Conservation (phyloP, 257 asterid genomes). For the Phtheirospermum japonicum region DNA sequence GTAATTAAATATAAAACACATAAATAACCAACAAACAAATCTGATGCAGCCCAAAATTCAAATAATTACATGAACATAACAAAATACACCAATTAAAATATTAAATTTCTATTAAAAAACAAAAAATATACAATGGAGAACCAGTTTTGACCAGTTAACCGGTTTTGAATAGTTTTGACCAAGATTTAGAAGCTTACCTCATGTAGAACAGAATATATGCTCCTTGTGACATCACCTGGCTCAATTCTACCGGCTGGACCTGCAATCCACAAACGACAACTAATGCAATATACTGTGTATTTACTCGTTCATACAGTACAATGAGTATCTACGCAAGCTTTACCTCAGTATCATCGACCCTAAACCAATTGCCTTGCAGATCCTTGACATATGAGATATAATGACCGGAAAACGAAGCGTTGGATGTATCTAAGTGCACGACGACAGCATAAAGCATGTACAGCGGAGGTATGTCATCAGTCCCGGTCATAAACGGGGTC, state of each 20-base stretch:
- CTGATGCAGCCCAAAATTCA: no score
- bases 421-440: conserved; percentile 73
- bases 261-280: conserved; percentile 27
- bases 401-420: conserved; percentile 81
- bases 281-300: no score
- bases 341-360: conserved; percentile 85
- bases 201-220: conserved; percentile 85
- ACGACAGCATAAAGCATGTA: conserved; percentile 81
- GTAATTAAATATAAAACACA: no score
- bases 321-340: not conserved
- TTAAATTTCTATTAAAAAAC: no score
- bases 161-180: no score
- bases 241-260: conserved; percentile 67
- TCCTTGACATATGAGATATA: conserved; percentile 76
- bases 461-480: conserved; percentile 73
- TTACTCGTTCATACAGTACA: not conserved
- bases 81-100: no score
- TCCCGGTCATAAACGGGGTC: conserved; percentile 78
- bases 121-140: no score
- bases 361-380: conserved; percentile 72
- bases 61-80: no score
- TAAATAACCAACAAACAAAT: no score
- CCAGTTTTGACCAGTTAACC: no score
- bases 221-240: conserved; percentile 78
- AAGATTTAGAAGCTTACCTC: conserved; percentile 46